Evolutionary conservation across 208 protist species (phyloP), one percentile per base, ranked within the genome.

Genomic region (Porcisia hertigi): DNA sequence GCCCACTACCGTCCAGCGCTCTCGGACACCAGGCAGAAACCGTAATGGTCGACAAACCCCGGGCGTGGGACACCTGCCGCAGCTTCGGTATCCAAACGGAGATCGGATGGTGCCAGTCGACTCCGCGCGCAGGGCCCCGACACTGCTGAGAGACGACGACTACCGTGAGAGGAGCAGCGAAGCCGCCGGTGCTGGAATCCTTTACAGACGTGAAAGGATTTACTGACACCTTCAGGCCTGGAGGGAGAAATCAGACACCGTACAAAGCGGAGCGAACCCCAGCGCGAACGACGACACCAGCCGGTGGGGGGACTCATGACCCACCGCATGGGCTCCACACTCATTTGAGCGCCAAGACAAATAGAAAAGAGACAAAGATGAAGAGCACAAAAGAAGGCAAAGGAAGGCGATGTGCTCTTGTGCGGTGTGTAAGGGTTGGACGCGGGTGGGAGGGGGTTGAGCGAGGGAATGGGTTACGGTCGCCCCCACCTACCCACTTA

Each of bases 221-320:
- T 69, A 14, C 18, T 73, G 34, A 43, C 63, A 36, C 20, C 43
- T 47, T 7, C 5, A n/a, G 62, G 25, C 36, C 62, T 66, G 14
- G 11, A 12, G 57, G 45, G 62, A 5, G 11, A 20, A 58, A 57
- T 9, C 43, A 69, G 18, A 63, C 34, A 16, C 41, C n/a, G 1
- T 53, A 71, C 41, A 64, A n/a, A 2, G n/a, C 47, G 8, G n/a
- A 0, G 12, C 64, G 67, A 39, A 23, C 55, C 55, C 45, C 55
- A 72, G 62, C 77, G 72, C 9, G 63, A 76, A 58, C 77, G 73
- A 16, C 71, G 72, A 2, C 72, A 77, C 1, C 67, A 52, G 0
- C n/a, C 60, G 25, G 59, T 72, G 41, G 72, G 71, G 8, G 49
- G 64, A 43, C 66, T 82, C 8, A 49, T 5, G 16, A 67, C 77